A percentile compares a stretch with the other conserved stretches of the same genome.
Evolutionary conservation across 2,329 filamentous ascomycete species (phyloP).

Genomic region (Fusarium compactum): DNA sequence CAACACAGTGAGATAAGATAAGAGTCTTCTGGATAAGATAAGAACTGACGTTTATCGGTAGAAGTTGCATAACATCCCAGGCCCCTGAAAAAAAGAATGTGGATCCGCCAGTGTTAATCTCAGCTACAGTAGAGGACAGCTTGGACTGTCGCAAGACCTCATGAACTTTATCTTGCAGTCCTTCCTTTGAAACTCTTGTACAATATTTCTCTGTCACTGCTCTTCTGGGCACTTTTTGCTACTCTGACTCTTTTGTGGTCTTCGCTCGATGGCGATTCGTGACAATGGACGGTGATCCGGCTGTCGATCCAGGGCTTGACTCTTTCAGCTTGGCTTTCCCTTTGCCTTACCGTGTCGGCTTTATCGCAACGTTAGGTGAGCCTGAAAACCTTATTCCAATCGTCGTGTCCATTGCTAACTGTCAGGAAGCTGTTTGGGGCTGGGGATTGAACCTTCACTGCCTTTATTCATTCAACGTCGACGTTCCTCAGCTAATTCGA

Average conservation of each 20-base stretch:
- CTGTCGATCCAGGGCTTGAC: constrained; percentile 79
- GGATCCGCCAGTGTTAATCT: constrained; percentile 38
- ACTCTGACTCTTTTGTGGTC: neutral
- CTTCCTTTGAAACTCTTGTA: constrained; percentile 26
- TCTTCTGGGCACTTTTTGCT: constrained; percentile 7
- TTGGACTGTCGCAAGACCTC: constrained; percentile 44
- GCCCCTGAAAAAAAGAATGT: constrained; percentile 41
- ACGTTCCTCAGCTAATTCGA: constrained; percentile 86
- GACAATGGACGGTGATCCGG: constrained; percentile 78
- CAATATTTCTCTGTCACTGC: neutral
- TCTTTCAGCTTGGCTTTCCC: constrained; percentile 88
- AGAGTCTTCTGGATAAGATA: neutral
- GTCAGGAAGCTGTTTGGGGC: constrained; percentile 84
- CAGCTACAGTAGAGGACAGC: constrained; percentile 41
- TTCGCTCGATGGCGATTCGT: constrained; percentile 44
- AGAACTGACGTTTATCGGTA: constrained; percentile 21
- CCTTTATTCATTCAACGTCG: constrained; percentile 82
- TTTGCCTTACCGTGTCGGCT: constrained; percentile 87
- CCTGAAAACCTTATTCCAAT: constrained; percentile 8
- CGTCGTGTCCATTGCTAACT: constrained; percentile 17
- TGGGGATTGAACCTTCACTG: constrained; percentile 95
- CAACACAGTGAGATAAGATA: neutral
- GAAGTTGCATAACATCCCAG: constrained; percentile 38
- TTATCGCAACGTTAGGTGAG: constrained; percentile 86
- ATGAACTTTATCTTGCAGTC: constrained; percentile 31